phyloP scores from a whole-genome alignment of 352 stramenopile genomes.

The Globisporangium paroecandrum region DNA sequence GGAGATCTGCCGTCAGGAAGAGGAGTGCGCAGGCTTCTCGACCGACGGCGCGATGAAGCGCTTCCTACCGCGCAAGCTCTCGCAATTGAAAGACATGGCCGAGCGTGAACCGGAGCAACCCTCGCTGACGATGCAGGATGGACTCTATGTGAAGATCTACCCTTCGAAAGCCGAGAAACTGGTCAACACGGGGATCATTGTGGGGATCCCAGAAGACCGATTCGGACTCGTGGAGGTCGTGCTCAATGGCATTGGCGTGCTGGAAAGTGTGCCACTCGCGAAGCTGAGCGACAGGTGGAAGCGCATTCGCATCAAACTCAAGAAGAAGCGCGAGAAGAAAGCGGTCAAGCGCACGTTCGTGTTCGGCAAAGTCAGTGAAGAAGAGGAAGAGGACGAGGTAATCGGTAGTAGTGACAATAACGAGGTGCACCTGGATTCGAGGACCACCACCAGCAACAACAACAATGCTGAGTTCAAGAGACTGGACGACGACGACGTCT shows the following conservation, averaged over 20 bases:
- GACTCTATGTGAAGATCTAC: slow-evolving; percentile 63
- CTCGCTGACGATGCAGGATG: slow-evolving; percentile 29
- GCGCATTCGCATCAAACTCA: slow-evolving; percentile 43
- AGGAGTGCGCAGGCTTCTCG: slow-evolving; percentile 65
- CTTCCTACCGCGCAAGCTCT: slow-evolving; percentile 71
- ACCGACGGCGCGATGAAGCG: slow-evolving; percentile 73
- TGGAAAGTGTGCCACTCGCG: slow-evolving; percentile 44
- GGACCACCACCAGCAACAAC: background rate
- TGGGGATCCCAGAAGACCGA: slow-evolving; percentile 43
- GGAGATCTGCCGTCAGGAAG: slow-evolving; percentile 60
- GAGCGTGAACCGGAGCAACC: background rate
- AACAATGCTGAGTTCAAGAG: slow-evolving; percentile 23
- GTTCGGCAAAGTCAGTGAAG: slow-evolving; percentile 28
- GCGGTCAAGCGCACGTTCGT: slow-evolving; percentile 39
- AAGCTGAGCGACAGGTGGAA: slow-evolving; percentile 68
- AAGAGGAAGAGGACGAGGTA: background rate
- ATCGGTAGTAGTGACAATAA: background rate
- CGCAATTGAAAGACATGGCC: slow-evolving; percentile 57
- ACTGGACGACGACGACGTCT: slow-evolving; percentile 36
- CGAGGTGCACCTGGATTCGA: background rate
- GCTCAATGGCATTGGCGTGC: slow-evolving; percentile 48
- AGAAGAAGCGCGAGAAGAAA: slow-evolving; percentile 29
- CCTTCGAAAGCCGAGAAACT: slow-evolving; percentile 43
- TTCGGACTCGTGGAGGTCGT: slow-evolving; percentile 61
- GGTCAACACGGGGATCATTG: slow-evolving; percentile 55